Evolutionary conservation across 306 rosid genomes (phyloP), one percentile per base, ranked within the genome.

Genomic region (Malus sylvestris): DNA sequence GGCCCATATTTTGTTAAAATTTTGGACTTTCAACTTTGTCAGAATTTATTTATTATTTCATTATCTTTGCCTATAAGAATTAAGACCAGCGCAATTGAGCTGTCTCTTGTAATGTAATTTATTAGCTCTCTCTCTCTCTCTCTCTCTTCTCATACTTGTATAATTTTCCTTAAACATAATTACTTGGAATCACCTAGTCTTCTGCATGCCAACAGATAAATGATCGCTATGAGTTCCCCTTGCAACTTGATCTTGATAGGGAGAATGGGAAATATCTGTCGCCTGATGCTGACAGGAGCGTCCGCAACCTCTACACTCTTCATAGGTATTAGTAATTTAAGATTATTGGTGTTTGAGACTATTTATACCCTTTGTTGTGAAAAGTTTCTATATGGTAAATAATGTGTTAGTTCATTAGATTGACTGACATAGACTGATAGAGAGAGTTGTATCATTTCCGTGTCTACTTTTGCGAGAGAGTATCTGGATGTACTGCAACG

Each of bases 191-290:
- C 49, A 72, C 22, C 18, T 72, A 73, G 59, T 71, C 61, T 65
- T n/a, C 78, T 71, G n/a, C 61, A 55, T 74, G 46, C 73, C 78
- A 64, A 83, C 90, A 94, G 96, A 91, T 94, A 75, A 94, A 94
- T 79, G 98, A 94, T 77, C 97, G 96, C 72, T 94, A 89, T 77
- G 96, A 94, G 84, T 94, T 91, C 82, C 98, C 98, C 73, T 85
- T 91, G 83, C 88, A 94, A 80, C 88, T 94, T 69, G 98, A 94
- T 90, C 97, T 94, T 79, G 98, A 94, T 85, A 85, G 91, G 84
- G 96, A 90, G 70, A 70, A 91, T 79, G 93, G 98, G 33, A 94
- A 87, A 77, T 94, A 94, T 90, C 78, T 91, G 53, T 90, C 98
- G 32, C 98, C 98, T 61, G 91, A 94, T 0, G 93, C 98, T 63